Evolutionary conservation across 257 asterid genomes (phyloP).

Genomic region (Solanum rostratum): DNA sequence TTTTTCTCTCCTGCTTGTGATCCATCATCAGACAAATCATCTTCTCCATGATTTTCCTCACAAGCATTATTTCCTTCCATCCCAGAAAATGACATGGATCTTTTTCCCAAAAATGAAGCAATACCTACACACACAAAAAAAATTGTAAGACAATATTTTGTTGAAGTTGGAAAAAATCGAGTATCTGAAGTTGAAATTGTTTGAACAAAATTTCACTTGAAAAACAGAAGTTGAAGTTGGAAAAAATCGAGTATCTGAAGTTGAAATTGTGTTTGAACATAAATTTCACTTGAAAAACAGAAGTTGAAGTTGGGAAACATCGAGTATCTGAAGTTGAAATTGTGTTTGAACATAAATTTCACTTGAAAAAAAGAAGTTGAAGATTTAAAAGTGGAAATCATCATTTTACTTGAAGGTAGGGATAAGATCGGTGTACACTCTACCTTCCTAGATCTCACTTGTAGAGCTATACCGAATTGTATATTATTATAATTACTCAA

Average conservation of each 20-base stretch:
- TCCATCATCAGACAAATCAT: conserved; percentile 47
- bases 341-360: neutral
- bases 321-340: neutral
- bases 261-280: too few species aligned
- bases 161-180: neutral
- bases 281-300: too few species aligned
- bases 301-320: neutral
- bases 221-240: neutral
- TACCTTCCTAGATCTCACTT: neutral
- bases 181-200: neutral
- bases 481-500: neutral
- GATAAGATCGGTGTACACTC: neutral
- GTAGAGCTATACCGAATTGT: neutral
- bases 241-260: too few species aligned
- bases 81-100: conserved; percentile 36
- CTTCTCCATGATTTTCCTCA: conserved; percentile 30
- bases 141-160: neutral
- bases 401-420: neutral
- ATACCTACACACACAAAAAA: conserved; percentile 9
- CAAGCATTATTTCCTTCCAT: conserved; percentile 14
- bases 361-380: neutral
- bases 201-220: neutral
- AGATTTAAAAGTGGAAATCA: neutral
- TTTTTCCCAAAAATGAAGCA: conserved; percentile 29
- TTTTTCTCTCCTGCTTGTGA: conserved; percentile 48